Base-by-base conservation (phyloP, 1,284 basidiomycete species). In the Sporisorium graminicola region DNA sequence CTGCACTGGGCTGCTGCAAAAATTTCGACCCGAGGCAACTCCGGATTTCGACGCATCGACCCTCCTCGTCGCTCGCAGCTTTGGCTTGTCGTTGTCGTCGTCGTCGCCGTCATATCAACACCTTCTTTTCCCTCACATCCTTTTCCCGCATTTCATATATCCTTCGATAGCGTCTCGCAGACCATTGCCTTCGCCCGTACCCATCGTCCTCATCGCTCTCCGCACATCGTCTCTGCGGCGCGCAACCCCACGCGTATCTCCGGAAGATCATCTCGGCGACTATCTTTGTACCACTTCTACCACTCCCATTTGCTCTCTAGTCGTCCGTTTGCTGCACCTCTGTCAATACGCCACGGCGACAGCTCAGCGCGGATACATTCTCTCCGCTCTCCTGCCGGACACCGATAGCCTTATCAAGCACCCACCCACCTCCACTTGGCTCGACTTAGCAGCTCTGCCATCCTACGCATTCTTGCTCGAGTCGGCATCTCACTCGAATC, bases 381-480 rank as follows among this genome's bases (percentile, higher is more conserved):
- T 24, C 14, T 3, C n/a, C n/a, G n/a, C 37, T 10, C 12, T 22
- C 1, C 47, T 42, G 5, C 33, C 29, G 22, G 14, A 33, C 46
- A 37, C 22, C 49, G 20, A 18, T 1, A 51, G 20, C 8, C 20
- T 44, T 20, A n/a, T 24, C 44, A 26, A 37, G 18, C 35, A 2
- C 12, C 10, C 31, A 33, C 65, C 67, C 67, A 70, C 61, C 67
- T 70, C 67, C 67, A 70, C 61, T 64, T 64, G 26, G 18, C 27
- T 18, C 47, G 44, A 16, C 27, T 47, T 27, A 44, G 33, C 50
- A 5, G 13, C 20, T 47, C 31, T 8, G 9, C 35, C 35, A 37
- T 37, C 35, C 53, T 5, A 10, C 35, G 35, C 35, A 1, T 5
- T 27, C 46, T 47, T 22, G 6, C 40, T 52, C 31, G 16, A 24